Base-by-base conservation (phyloP, 352 stramenopile genomes). In the Plasmopara muralis region DNA sequence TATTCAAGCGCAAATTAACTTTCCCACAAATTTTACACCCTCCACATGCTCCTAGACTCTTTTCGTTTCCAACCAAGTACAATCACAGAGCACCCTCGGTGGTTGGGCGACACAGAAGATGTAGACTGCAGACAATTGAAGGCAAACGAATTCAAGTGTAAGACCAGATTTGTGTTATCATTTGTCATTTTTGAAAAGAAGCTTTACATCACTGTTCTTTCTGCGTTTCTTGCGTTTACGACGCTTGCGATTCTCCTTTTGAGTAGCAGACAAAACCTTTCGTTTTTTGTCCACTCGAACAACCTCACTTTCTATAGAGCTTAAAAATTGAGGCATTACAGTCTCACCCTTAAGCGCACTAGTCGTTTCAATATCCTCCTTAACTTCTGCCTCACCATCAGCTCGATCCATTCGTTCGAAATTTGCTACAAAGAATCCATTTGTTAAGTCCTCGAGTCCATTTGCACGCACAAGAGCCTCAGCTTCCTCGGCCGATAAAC, bases 361-460 rank as follows among this genome's bases (percentile, higher is more conserved):
- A 1, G 34, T 13, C 2, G 31, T 16, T 57, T 25, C 14, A 28
- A 47, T 47, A 16, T 42, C 33, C 28, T 50, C 38, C 8, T 4
- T 35, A 10, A 44, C 33, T 18, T 50, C 47, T 10, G 4, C 39
- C 47, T 10, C 46, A 5, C 18, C 37, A n/a, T 16, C 43, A 42
- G 30, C 37, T 13, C 55, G 39, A 40, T 49, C 49, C 31, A 41
- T 50, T 7, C 93, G 79, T 55, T 97, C 87, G 68, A 99, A 97
- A 66, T 96, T 97, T 29, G 85, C 80, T 6, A 99, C 93, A 59
- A 99, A 99, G 67, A 99, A 99, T 18, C 94, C 95, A 67, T 98
- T 97, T 3, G 94, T 98, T 40, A 77, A 82, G 68, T 98, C 90
- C 44, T 97, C 89, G 37, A 94, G 73, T 0, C 84, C 78, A 65